Base-by-base conservation (phyloP, 2,329 filamentous ascomycete species). In the Paecilomyces sp. region DNA sequence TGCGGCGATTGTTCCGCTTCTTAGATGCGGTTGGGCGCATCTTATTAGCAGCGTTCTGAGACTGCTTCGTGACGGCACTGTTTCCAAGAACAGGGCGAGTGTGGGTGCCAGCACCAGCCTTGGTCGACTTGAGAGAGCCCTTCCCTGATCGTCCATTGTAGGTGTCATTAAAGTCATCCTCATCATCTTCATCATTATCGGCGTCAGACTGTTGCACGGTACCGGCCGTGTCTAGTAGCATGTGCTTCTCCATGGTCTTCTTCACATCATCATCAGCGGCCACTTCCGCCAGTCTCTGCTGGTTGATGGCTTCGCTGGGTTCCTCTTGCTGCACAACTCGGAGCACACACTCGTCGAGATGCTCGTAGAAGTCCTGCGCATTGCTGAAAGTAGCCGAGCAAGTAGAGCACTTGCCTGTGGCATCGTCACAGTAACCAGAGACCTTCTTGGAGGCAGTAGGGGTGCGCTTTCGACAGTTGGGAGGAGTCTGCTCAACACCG, bases 351-450 rank as follows among this genome's bases (percentile, higher is more conserved):
- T 87, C 85, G 68, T 88, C 93, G 65, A 97, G 80, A 80, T 97
- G 93, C 78, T 97, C 93, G 74, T 97, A 97, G 78, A 97, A 97
- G 70, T 97, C 93, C 75, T 97, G 93, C 2, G 93, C 91, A 62
- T 88, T 93, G 65, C 83, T 83, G 73, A 96, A 97, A 7, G 85
- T 90, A 51, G 86, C 84, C 13, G 90, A 91, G 75, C 93, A 97
- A 64, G 94, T 97, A 3, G 91, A 96, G 75, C 93, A 97, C 73
- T 89, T 91, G 64, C 92, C 92, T 56, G 89, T 89, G 33, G 90
- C 87, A 68, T 94, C 90, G 61, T 86, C 83, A 22, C 88, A 83
- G 70, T 91, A 91, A 58, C 85, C 85, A 4, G 86, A 85, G 36
- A 88, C 80, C 75, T 88, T 90, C 79, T 88, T 79, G 30, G 75